Evolutionary conservation across 2,329 filamentous ascomycete species (phyloP), one percentile per base, ranked within the genome.

Genomic region (Verticillium isaacii): DNA sequence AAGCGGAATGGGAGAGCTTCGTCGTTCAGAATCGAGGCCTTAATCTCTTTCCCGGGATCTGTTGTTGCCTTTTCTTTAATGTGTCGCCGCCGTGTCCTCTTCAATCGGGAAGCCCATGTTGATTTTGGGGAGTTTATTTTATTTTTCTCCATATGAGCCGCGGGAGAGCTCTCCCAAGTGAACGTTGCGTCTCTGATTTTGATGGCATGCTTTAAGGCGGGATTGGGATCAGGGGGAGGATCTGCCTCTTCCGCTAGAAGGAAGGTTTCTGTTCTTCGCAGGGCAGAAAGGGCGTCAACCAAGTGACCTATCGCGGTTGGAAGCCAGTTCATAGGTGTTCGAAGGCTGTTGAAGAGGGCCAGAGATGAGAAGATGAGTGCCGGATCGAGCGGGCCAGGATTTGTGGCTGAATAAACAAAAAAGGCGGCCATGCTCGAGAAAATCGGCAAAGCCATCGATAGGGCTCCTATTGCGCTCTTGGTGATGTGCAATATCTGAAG

Each of bases 341-440:
- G 88, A 50, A 99, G 82, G 5, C 90, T 88, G 74, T 98, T 98
- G 83, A 98, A 99, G 7, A 98, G 78, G 0, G 94, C 94, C 14
- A 98, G 82, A 0, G 94, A 98, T 0, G 94, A 97, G 78, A 99
- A 98, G 39, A 98, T 85, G 25, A 88, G 81, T 0, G 93, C 92
- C 0, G 95, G 88, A 1, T 85, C 80, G n/a, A 98, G 82, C 32
- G 74, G 82, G 32, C 74, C 74, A 67, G 93, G 89, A 62, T 89
- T 80, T 1, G 87, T 83, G 45, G 89, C 75, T 1, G 86, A 88
- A 68, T 86, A 90, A 0, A 92, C 94, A 74, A 98, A 93, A 74
- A 98, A 98, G 0, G 94, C 87, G 45, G 98, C 75, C 92, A 98
- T 97, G 1, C 93, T 96, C 0, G 94, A 93, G 68, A 98, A 97